Evolutionary conservation across 1,284 basidiomycete species (phyloP), one percentile per base, ranked within the genome.

Genomic region (Fomitopsis schrenkii): DNA sequence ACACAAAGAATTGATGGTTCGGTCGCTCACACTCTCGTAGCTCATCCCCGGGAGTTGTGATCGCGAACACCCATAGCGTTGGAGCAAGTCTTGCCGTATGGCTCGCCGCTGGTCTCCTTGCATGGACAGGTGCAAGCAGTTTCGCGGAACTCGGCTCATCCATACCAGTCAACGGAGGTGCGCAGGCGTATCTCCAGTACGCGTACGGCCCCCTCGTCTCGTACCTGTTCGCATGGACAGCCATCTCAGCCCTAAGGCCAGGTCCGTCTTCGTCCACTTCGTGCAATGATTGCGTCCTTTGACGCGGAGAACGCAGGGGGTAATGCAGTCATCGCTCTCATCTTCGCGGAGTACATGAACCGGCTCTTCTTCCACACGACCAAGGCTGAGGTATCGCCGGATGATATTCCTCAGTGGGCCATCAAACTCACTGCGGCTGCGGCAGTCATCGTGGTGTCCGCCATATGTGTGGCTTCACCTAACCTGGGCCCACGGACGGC

Each of bases 41-140:
- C 77, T 94, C 93, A 0, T 94, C 92, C 1, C 95, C 95, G 0
- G 94, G 94, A 26, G 87, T 96, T n/a, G 87, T 97, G 1, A 85
- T 95, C 35, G 90, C 91, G 15, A 93, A 95, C 69, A 91, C 91
- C 0, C 84, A 92, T 28, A 94, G 90, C 68, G 88, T 94, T 1
- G 93, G 93, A 9, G 93, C 93, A 36, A 93, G 92, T 77, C 74
- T 95, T 30, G 52, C 81, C 14, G 91, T 95, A 8, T 96, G 94
- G 94, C 67, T 91, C 10, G 77, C 83, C 3, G 88, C 91, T 59
- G 94, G 94, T 3, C 61, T 95, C 12, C 77, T 98, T 12, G 93
- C 85, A 2, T 97, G 95, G 95, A 97, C 95, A 5, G 95, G 95
- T 3, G 94, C 94, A 45, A 94, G 91, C 72, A 94, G 90, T 66